These are phyloP conservation scores for Fonsecaea erecta DNA, from an alignment of 2,329 filamentous ascomycete species.

Conservation along the genomic window DNA sequence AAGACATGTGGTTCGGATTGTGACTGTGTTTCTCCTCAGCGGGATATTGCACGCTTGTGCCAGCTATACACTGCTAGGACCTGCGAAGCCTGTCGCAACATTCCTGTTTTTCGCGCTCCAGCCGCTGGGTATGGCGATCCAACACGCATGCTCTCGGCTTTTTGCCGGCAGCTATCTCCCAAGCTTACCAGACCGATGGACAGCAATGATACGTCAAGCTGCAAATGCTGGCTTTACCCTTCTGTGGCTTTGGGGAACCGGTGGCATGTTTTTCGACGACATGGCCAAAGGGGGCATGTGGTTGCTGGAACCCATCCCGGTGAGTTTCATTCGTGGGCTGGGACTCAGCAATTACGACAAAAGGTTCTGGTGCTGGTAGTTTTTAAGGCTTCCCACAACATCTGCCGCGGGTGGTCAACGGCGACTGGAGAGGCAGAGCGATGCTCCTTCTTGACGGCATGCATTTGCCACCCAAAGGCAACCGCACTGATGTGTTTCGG, in stretches of 20 bases:
- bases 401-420: too few species aligned
- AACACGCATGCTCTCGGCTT: background rate
- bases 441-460: too few species aligned
- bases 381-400: background rate
- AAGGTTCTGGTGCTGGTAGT: constrained; percentile 14
- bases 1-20: background rate
- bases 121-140: constrained; percentile 1
- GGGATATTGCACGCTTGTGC: constrained; percentile 13
- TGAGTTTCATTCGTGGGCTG: constrained; percentile 6
- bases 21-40: constrained; percentile 6
- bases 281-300: constrained; percentile 7
- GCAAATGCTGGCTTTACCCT: constrained; percentile 3
- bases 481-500: too few species aligned
- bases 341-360: constrained; percentile 7
- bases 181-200: background rate
- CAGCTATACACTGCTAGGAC: constrained; percentile 12
- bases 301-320: constrained; percentile 4
- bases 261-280: constrained; percentile 9
- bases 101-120: constrained; percentile 11
- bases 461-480: too few species aligned
- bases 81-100: background rate
- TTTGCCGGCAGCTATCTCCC: background rate
- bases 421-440: too few species aligned
- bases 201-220: background rate
- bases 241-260: constrained; percentile 6